Conservation (phyloP, 129 eudicot species). For the Glebionis coronaria region DNA sequence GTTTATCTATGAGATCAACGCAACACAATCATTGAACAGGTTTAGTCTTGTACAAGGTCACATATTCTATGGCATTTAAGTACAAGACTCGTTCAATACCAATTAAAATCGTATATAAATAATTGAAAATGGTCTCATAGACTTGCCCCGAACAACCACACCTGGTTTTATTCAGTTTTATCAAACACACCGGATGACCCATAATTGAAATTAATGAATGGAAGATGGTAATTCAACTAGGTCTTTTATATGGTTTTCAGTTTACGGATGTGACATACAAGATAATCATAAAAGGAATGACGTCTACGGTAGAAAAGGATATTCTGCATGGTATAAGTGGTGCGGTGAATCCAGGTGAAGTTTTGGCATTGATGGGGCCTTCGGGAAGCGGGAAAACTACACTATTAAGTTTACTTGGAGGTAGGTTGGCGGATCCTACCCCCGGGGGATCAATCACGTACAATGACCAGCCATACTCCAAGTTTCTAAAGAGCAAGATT, state of each 20-base stretch:
- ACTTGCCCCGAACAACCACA: neutral
- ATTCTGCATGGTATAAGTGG: slow-evolving; percentile 76
- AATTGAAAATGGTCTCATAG: slow-evolving; percentile 6
- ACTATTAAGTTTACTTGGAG: slow-evolving; percentile 75
- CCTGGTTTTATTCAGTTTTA: neutral
- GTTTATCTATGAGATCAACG: slow-evolving; percentile 39
- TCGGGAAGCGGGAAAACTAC: slow-evolving; percentile 95
- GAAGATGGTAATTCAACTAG: neutral
- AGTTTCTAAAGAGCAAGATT: slow-evolving; percentile 64
- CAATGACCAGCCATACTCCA: slow-evolving; percentile 82
- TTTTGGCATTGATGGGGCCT: slow-evolving; percentile 93
- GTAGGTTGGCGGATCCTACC: slow-evolving; percentile 46
- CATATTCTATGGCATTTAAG: slow-evolving; percentile 48
- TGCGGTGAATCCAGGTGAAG: slow-evolving; percentile 79
- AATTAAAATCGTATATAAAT: neutral
- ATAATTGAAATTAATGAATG: neutral
- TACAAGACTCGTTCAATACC: slow-evolving; percentile 52
- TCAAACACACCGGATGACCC: neutral
- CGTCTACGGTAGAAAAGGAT: slow-evolving; percentile 53
- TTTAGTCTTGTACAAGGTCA: slow-evolving; percentile 73
- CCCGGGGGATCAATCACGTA: slow-evolving; percentile 63
- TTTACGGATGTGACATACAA: slow-evolving; percentile 76
- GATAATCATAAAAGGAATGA: slow-evolving; percentile 61
- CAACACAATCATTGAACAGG: slow-evolving; percentile 45
- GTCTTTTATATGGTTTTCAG: slow-evolving; percentile 40